These are phyloP conservation scores for Colletotrichum scovillei DNA, from an alignment of 2,329 filamentous ascomycete genomes.

Conservation along the genomic window DNA sequence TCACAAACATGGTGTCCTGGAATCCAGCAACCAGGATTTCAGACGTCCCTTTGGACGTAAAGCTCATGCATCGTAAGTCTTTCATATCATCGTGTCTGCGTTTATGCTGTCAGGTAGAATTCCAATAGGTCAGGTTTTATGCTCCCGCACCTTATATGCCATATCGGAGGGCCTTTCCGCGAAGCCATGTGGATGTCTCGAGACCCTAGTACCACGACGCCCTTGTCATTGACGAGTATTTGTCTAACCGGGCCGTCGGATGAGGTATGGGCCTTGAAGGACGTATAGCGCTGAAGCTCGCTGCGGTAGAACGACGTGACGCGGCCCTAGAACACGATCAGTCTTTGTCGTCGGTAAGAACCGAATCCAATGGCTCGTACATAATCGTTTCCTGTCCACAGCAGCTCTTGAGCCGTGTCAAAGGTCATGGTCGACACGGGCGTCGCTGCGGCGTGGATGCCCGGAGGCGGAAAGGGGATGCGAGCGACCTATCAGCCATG, in stretches of 20 bases:
- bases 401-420: conserved; percentile 86
- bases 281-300: conserved; percentile 90
- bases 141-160: conserved; percentile 79
- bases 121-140: not conserved
- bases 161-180: conserved; percentile 84
- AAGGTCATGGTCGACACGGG: conserved; percentile 86
- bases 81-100: conserved; percentile 79
- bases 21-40: conserved; percentile 90
- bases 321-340: conserved; percentile 72
- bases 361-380: conserved; percentile 59
- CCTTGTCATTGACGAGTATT: conserved; percentile 90
- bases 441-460: conserved; percentile 75
- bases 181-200: conserved; percentile 90
- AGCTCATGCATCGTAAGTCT: conserved; percentile 94
- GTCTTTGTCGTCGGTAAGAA: conserved; percentile 8
- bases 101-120: conserved; percentile 22
- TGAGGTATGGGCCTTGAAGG: conserved; percentile 81
- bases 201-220: conserved; percentile 85
- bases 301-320: conserved; percentile 89
- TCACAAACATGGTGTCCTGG: conserved; percentile 86
- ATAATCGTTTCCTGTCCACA: conserved; percentile 94
- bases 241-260: conserved; percentile 86
- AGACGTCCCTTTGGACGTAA: conserved; percentile 84
- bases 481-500: conserved; percentile 74
- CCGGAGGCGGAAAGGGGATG: conserved; percentile 82